phyloP scores from a whole-genome alignment of 441 rosid species.

The Breynia disticha region DNA sequence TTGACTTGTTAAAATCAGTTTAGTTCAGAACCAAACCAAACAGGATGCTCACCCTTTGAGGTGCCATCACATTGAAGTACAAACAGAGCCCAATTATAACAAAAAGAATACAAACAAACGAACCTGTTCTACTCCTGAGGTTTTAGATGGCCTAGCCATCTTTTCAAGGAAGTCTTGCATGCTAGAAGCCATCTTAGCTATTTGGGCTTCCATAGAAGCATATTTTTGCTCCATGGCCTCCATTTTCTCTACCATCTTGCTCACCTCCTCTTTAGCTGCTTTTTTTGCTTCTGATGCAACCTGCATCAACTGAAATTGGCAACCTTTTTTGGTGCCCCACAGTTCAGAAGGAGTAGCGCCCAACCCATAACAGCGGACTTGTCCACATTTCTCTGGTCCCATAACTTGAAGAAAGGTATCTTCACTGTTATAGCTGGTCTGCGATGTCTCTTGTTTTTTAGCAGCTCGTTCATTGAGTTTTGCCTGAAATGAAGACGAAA shows the following conservation, averaged over 20 bases:
- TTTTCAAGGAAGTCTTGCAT: slow-evolving; percentile 24
- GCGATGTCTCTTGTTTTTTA: slow-evolving; percentile 14
- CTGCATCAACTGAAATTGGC: slow-evolving; percentile 8
- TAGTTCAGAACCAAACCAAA: no score
- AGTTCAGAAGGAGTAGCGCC: slow-evolving; percentile 18
- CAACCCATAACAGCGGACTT: slow-evolving; percentile 18
- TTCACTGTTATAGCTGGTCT: slow-evolving; percentile 14
- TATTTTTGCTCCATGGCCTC: slow-evolving; percentile 33
- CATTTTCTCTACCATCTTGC: slow-evolving; percentile 26
- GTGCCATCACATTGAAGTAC: neutral
- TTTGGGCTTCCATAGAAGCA: slow-evolving; percentile 27
- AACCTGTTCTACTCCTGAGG: slow-evolving; percentile 17
- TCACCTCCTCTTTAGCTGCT: slow-evolving; percentile 22
- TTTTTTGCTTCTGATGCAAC: slow-evolving; percentile 25
- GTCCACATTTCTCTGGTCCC: slow-evolving; percentile 20
- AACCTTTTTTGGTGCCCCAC: slow-evolving; percentile 19
- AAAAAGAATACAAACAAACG: neutral
- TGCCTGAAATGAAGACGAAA: slow-evolving; percentile 13
- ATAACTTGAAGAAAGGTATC: slow-evolving; percentile 29
- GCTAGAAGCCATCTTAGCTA: slow-evolving; percentile 23
- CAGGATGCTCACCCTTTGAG: no score
- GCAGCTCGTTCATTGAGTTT: slow-evolving; percentile 20
- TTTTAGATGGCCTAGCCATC: slow-evolving; percentile 13
- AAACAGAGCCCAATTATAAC: no score
- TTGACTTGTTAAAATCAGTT: no score